Evolutionary conservation across 495 filamentous ascomycete genomes (phyloP), one percentile per base, ranked within the genome.

Genomic region (Penicillium antarcticum): DNA sequence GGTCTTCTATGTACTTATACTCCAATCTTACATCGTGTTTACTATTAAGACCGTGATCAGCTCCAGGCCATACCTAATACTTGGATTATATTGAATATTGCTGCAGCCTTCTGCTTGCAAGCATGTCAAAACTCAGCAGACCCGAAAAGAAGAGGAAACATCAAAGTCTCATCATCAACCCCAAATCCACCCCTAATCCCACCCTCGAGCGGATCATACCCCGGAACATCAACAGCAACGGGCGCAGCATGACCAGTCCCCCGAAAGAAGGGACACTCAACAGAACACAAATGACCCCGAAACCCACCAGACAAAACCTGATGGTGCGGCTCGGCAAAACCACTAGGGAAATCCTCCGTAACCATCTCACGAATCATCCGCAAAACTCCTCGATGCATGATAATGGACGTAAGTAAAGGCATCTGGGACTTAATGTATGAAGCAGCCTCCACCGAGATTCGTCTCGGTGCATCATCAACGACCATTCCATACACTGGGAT

Each of bases 1-100:
- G 49, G 48, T 58, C 41, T 67, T 63, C 55, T 59, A 51, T 72
- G 67, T 72, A 72, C 55, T 70, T 72, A 70, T 70, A 72, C 57
- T 65, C 49, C 65, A 67, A 70, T 68, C 52, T 60, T 54, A 66
- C 49, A 52, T 43, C n/a, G 34, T 58, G 44, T 54, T 51, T 45
- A 51, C 42, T 45, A 19, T 45, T 45, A 49, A 5, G 7, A 9
- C 2, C 24, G 34, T 33, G 37, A 34, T 9, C 26, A 7, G 26
- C 26, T 29, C 5, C 5, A 29, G 5, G 7, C 26, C 26, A 0
- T 9, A 29, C 7, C 7, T 3, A 29, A 0, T 9, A 10, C 7
- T 29, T 0, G 9, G 5, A 8, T 9, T 9, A 10, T 9, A 29
- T 29, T 4, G 2, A 29, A 4, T 10, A 6, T 23, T 23, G 21